phyloP scores from a whole-genome alignment of 495 filamentous ascomycete genomes.

The Penicillium samsonianum region DNA sequence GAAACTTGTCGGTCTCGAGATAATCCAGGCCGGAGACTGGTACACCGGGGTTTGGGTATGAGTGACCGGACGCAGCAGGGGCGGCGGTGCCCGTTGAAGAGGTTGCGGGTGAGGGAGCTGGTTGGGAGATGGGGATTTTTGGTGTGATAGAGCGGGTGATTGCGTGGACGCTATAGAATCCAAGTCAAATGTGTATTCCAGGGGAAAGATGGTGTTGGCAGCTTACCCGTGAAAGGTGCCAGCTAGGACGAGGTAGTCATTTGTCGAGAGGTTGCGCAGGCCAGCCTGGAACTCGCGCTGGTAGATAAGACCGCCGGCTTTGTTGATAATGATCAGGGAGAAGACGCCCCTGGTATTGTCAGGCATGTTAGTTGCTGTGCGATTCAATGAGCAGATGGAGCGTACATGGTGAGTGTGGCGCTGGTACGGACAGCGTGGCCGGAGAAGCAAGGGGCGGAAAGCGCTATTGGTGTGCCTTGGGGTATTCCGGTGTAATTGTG shows the following conservation, averaged over 20 bases:
- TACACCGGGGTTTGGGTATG: conserved; percentile 52
- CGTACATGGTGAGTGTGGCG: conserved; percentile 26
- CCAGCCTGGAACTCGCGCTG: conserved; percentile 85
- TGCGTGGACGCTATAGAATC: conserved; percentile 68
- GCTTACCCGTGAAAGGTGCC: conserved; percentile 92
- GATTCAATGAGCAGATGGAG: conserved; percentile 3
- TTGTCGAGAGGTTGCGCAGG: conserved; percentile 82
- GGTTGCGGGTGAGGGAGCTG: conserved; percentile 34
- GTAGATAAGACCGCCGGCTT: conserved; percentile 94
- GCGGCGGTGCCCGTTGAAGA: conserved; percentile 29
- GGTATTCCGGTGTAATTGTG: not conserved
- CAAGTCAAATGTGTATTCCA: not conserved
- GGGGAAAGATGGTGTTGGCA: conserved; percentile 12
- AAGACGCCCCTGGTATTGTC: conserved; percentile 74
- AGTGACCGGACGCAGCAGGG: conserved; percentile 29
- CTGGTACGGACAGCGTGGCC: conserved; percentile 19
- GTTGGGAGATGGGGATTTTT: conserved; percentile 36
- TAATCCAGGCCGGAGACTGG: conserved; percentile 74
- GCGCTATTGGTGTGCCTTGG: conserved; percentile 18
- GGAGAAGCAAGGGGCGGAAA: conserved; percentile 4
- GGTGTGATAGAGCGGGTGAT: conserved; percentile 82
- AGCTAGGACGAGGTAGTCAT: conserved; percentile 95
- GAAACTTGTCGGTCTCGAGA: conserved; percentile 87
- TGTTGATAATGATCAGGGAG: conserved; percentile 95
- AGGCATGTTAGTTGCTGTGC: conserved; percentile 21